phyloP scores from a whole-genome alignment of 2,329 filamentous ascomycete genomes.

The Diplodia seriata region DNA sequence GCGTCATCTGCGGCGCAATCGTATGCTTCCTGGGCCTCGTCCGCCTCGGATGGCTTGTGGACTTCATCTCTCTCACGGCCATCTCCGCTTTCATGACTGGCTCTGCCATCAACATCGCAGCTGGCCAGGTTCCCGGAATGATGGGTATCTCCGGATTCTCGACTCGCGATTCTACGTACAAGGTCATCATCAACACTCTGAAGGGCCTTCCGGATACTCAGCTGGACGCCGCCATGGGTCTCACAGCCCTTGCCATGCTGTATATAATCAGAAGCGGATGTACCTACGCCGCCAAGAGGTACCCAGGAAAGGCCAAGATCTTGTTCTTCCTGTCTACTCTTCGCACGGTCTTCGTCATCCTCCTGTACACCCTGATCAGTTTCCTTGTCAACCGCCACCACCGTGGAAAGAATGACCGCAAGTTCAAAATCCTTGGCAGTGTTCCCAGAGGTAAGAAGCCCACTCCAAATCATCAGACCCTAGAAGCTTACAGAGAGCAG shows the following conservation, averaged over 20 bases:
- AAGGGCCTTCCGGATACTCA: slow-evolving; percentile 72
- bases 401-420: slow-evolving; percentile 55
- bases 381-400: slow-evolving; percentile 79
- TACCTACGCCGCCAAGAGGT: slow-evolving; percentile 70
- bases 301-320: slow-evolving; percentile 71
- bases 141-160: slow-evolving; percentile 80
- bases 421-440: slow-evolving; percentile 74
- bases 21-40: slow-evolving; percentile 81
- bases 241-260: slow-evolving; percentile 79
- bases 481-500: slow-evolving; percentile 45
- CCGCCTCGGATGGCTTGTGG: slow-evolving; percentile 87
- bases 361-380: slow-evolving; percentile 90
- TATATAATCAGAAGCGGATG: slow-evolving; percentile 72
- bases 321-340: slow-evolving; percentile 93
- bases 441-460: slow-evolving; percentile 67
- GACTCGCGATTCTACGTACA: slow-evolving; percentile 79
- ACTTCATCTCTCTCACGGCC: slow-evolving; percentile 88
- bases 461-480: neutral
- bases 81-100: slow-evolving; percentile 98
- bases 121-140: slow-evolving; percentile 81
- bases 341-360: slow-evolving; percentile 87
- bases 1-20: slow-evolving; percentile 79
- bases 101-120: slow-evolving; percentile 86
- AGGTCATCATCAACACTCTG: slow-evolving; percentile 83
- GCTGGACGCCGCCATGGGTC: slow-evolving; percentile 83